These are phyloP conservation scores for Rhodotorula kratochvilovae DNA, from an alignment of 768 basidiomycete genomes.

Conservation along the genomic window DNA sequence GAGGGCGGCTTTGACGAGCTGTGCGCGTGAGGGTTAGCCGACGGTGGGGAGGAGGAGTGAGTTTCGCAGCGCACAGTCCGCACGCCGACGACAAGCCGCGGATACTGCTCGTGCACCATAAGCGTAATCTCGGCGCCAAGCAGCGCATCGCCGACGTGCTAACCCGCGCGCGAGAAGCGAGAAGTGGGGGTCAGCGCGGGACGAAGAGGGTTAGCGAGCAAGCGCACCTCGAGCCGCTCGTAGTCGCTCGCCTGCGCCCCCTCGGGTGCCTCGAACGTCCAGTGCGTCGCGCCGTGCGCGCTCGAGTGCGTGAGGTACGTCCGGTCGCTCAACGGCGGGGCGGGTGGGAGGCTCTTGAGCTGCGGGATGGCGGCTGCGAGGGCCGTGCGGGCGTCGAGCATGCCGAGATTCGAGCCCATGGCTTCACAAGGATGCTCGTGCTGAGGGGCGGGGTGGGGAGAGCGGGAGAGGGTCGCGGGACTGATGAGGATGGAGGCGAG, in stretches of 20 bases:
- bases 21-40: too few species aligned
- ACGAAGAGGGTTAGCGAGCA: neutral
- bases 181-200: too few species aligned
- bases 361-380: neutral
- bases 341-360: neutral
- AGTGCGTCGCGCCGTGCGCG: neutral
- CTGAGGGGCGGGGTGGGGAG: neutral
- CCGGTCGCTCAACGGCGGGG: neutral
- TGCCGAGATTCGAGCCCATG: neutral
- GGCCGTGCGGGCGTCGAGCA: neutral
- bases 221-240: slow-evolving; percentile 27
- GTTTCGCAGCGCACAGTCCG: neutral
- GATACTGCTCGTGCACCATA: slow-evolving; percentile 8
- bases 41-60: neutral
- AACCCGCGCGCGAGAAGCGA: too few species aligned
- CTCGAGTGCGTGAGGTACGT: neutral
- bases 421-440: fast-evolving
- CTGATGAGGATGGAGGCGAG: too few species aligned
- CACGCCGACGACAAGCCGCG: neutral
- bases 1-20: slow-evolving; percentile 21
- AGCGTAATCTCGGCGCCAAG: slow-evolving; percentile 12
- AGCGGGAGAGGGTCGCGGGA: neutral
- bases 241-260: neutral
- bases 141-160: slow-evolving; percentile 27
- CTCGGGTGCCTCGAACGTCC: slow-evolving; percentile 8